Conservation (phyloP, 73 alveolate genomes). For the Tetrahymena elliotti region DNA sequence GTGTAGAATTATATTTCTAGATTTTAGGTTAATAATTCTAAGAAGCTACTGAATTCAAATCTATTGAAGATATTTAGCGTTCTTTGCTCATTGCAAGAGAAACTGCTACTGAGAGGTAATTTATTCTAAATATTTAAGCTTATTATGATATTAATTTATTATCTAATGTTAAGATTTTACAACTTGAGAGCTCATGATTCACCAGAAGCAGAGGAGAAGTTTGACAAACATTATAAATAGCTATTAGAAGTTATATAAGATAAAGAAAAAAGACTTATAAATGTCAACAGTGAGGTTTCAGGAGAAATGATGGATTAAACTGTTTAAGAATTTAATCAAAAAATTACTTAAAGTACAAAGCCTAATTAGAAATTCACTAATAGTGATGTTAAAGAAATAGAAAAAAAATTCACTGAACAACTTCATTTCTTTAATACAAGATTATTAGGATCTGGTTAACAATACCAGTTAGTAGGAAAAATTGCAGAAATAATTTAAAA, state of each 20-base stretch:
- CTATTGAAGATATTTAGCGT: background rate
- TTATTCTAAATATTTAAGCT: too few species aligned
- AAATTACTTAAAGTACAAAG: background rate
- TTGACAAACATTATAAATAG: background rate
- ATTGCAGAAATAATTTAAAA: background rate
- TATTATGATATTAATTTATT: too few species aligned
- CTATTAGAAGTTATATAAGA: background rate
- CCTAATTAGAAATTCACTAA: background rate
- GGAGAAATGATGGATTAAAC: background rate
- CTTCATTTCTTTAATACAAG: background rate
- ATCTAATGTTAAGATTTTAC: background rate
- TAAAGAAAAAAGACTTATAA: background rate
- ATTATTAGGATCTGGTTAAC: background rate
- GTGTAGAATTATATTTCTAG: background rate
- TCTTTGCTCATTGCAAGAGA: background rate
- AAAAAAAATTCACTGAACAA: background rate
- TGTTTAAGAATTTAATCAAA: background rate
- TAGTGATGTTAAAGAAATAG: background rate
- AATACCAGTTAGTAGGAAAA: background rate
- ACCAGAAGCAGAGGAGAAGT: background rate
- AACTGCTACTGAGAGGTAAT: background rate
- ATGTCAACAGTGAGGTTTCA: background rate
- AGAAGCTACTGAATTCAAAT: background rate
- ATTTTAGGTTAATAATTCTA: background rate
- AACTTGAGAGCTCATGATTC: background rate